Base-by-base conservation (phyloP, 352 stramenopile genomes). In the Phytopythium montanum region DNA sequence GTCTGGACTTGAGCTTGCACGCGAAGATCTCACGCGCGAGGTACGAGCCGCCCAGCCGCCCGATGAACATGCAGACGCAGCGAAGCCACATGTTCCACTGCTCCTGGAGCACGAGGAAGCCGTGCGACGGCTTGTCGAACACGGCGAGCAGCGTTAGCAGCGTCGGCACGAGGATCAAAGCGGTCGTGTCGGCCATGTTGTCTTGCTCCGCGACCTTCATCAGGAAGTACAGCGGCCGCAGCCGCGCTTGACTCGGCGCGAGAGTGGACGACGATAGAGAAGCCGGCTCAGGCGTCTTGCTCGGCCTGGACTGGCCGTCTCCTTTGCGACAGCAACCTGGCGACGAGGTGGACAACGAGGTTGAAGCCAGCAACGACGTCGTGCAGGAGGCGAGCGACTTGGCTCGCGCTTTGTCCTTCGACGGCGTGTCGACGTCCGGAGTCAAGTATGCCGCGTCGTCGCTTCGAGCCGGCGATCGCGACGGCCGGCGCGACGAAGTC, bases 181-280 rank as follows among this genome's bases (percentile, higher is more conserved):
- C 86, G 0, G 83, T 94, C 38, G 86, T 93, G 56, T 95, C 86
- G 2, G 86, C 86, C 86, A 95, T 95, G 50, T 93, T 93, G 65
- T 95, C 86, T 66, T 95, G 86, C 55, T 95, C 86, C 0, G 86
- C 86, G 4, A 95, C 69, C 49, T 95, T 95, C 83, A 95, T 95
- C 14, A 93, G 68, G 64, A 93, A 95, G 51, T 95, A 95, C 2
- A 95, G 64, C 26, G 81, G 83, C 23, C 75, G 70, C 52, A 95
- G 55, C 25, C 87, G 68, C 28, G 51, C 51, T 56, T 84, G 34
- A 38, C 53, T 58, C 16, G 53, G 50, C 16, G 53, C 21, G n/a
- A 58, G 34, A 21, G 36, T 36, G 19, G 53, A 49, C 8, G 53
- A 58, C 23, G 39, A 19, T 13, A 57, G n/a, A 6, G 52, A 48